A percentile compares a stretch with the other conserved stretches of the same genome.
Evolutionary conservation across 108 stramenopile genomes (phyloP).

Genomic region (Heterococcus sp.): DNA sequence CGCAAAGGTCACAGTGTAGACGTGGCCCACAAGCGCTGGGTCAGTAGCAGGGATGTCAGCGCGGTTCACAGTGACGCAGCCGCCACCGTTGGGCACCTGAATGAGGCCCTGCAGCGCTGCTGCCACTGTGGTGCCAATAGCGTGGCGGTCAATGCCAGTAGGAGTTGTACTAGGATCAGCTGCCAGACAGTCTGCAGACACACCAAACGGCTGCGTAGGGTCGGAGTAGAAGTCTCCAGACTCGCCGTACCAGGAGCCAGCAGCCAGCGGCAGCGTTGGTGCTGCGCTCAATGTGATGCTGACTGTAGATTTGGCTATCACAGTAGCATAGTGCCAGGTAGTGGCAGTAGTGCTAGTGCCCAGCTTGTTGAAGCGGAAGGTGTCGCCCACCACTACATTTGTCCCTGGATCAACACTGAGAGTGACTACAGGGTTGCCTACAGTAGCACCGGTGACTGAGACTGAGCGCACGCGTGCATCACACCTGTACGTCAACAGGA

Average conservation of each 20-base stretch:
- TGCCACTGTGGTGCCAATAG: constrained; percentile 4
- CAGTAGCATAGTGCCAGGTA: not conserved
- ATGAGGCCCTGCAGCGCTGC: constrained; percentile 31
- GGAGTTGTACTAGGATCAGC: constrained; percentile 30
- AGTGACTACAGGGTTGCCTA: constrained; percentile 13
- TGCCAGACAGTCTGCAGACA: constrained; percentile 58
- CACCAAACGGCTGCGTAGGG: constrained; percentile 60
- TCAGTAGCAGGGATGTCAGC: too few species aligned
- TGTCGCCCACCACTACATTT: constrained; percentile 17
- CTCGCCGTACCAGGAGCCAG: constrained; percentile 61
- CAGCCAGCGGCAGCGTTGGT: constrained; percentile 6
- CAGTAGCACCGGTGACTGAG: constrained; percentile 15
- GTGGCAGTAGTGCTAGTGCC: not conserved
- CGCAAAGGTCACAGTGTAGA: too few species aligned
- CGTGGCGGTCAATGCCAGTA: constrained; percentile 27
- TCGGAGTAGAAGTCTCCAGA: constrained; percentile 69
- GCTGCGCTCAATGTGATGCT: not conserved
- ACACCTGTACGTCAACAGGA: constrained; percentile 69
- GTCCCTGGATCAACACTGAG: constrained; percentile 2
- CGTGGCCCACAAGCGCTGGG: too few species aligned
- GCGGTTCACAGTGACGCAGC: too few species aligned
- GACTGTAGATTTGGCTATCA: not conserved
- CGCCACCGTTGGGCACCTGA: too few species aligned
- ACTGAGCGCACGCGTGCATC: constrained; percentile 51
- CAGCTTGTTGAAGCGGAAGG: constrained; percentile 13